Evolutionary conservation across 306 rosid genomes (phyloP), one percentile per base, ranked within the genome.

Genomic region (Pueraria montana): DNA sequence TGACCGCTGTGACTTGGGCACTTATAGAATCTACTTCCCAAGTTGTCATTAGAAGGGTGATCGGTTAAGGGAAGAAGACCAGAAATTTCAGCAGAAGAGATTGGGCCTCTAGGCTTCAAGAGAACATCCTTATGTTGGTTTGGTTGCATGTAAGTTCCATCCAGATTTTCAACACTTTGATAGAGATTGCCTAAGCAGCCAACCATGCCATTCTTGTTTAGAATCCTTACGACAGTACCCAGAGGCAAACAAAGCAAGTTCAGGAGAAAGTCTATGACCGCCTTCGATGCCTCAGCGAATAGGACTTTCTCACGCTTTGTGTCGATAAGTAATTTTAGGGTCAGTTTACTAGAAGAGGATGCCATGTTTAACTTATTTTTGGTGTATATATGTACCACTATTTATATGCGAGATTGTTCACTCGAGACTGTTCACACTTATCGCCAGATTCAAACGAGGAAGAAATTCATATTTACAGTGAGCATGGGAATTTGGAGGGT

Each of bases 221-320:
- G 76, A 2, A 91, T 89, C 46, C 48, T 79, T 0, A 74, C 42
- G 0, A 89, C 77, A 0, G 89, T 58, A 0, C 89, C 87, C 0
- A 91, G 10, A 0, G 93, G 97, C 34, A 92, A 40, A 0, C 89
- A 12, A 0, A 88, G 74, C 1, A 89, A 16, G 12, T 66, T 71
- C 12, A 91, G 77, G 3, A 90, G 87, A 45, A 92, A 87, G 53
- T 87, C 91, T 6, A 66, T 18, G 1, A 90, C 86, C 2, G 59
- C 55, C 12, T 92, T 92, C 1, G 91, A 85, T 0, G 92, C 90
- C 79, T 92, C 92, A 0, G 89, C 97, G 6, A 77, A 92, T 0
- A 89, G 64, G 6, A 89, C 83, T 79, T 45, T 87, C 0, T 86
- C 7, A 0, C 61, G 13, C 8, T 80, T 86, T 11, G 74, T 24